A percentile compares a stretch with the other conserved stretches of the same genome.
These are phyloP conservation scores for Sporothrix inflata DNA, from an alignment of 2,329 filamentous ascomycete species.

Conservation along the genomic window DNA sequence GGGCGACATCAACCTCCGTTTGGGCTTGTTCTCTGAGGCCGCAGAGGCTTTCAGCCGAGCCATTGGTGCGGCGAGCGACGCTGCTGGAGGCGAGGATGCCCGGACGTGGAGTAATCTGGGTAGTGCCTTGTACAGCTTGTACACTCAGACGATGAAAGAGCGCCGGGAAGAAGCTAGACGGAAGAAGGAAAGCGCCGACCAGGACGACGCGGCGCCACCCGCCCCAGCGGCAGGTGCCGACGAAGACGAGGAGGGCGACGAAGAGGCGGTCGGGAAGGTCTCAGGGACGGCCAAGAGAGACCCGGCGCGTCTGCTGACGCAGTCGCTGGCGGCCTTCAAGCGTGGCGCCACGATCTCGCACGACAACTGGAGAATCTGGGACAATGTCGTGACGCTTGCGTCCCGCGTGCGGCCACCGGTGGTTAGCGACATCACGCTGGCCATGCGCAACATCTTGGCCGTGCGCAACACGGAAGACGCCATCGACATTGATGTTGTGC, in stretches of 20 bases:
- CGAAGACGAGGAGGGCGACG: constrained; percentile 35
- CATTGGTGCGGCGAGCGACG: constrained; percentile 64
- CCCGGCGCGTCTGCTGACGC: constrained; percentile 65
- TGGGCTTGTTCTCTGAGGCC: constrained; percentile 76
- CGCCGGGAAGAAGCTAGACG: constrained; percentile 35
- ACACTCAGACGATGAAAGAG: constrained; percentile 54
- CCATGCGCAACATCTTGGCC: constrained; percentile 73
- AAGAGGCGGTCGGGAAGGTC: constrained; percentile 31
- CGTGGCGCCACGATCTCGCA: constrained; percentile 81
- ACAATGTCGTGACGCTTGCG: constrained; percentile 89
- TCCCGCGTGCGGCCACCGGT: constrained; percentile 76
- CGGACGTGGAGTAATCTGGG: constrained; percentile 95
- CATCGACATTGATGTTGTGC: constrained; percentile 74
- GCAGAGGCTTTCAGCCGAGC: constrained; percentile 81
- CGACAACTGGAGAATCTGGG: constrained; percentile 92
- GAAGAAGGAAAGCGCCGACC: constrained; percentile 32
- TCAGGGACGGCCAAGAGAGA: constrained; percentile 45
- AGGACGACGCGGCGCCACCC: constrained; percentile 39
- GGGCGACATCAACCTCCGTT: constrained; percentile 82
- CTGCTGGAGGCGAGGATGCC: constrained; percentile 81
- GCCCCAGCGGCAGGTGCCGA: background rate
- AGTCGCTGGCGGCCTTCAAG: constrained; percentile 84
- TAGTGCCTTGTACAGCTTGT: constrained; percentile 75
- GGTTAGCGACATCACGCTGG: constrained; percentile 74
- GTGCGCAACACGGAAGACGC: constrained; percentile 78